Base-by-base conservation (phyloP, 805 yeast genomes). In the Candida pseudofarinosa region DNA sequence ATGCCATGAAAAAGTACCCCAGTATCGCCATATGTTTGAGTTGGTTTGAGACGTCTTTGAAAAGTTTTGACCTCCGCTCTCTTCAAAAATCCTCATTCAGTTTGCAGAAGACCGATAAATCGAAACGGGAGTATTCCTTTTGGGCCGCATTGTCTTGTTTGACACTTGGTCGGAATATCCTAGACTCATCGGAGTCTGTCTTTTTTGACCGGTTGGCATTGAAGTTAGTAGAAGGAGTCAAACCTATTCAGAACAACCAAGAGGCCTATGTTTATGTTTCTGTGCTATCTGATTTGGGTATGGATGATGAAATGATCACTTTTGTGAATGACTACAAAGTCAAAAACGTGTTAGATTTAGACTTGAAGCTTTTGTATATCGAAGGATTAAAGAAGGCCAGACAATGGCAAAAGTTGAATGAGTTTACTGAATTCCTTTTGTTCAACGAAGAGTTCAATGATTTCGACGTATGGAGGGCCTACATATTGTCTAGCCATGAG, bases 401-500 rank as follows among this genome's bases (percentile, higher is more conserved):
- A 40, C 50, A 69, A 3, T 80, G 80, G 77, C 62, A 63, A 0
- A 46, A 53, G 10, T 59, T 88, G 12, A 68, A 54, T 47, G 59
- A 67, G 0, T 64, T 65, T 45, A 63, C 80, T 37, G 34, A 56
- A 4, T 45, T 53, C 3, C 67, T 79, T 12, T 58, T 88, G 28
- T 64, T 72, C 14, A 66, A 63, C 3, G 63, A 73, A 18, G 59
- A 69, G 7, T 74, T 85, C 42, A 88, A 90, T 59, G 96, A 89
- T 58, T 90, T 79, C 70, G 76, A 78, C 43, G 79, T 88, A 32
- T 88, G 95, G 87, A 76, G 80, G 49, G 64, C 69, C 14, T 60
- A 76, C 39, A 71, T 79, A 16, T 63, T 68, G 36, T 65, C 89
- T 2, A 71, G 73, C 0, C 52, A 55, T 15, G 51, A 71, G 19